A percentile compares a stretch with the other conserved stretches of the same genome.
These are phyloP conservation scores for Hypsizygus ulmarius DNA, from an alignment of 1,284 basidiomycete genomes.

Conservation along the genomic window DNA sequence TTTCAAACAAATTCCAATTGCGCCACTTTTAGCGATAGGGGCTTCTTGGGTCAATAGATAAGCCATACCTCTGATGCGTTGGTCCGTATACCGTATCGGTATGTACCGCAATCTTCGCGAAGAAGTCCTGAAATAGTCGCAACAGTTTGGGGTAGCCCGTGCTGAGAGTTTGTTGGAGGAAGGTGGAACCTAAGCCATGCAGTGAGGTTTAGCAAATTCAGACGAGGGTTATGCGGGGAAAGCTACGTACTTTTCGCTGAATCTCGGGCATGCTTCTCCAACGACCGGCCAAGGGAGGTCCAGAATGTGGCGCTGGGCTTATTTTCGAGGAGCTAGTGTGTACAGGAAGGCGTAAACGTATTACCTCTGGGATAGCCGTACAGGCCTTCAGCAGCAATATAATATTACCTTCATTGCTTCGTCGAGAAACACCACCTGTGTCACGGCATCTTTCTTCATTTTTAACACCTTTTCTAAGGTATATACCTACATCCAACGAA, in stretches of 20 bases:
- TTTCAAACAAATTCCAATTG: constrained; percentile 27
- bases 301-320: constrained; percentile 91
- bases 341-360: neutral
- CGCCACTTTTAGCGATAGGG: neutral
- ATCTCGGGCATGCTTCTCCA: constrained; percentile 80
- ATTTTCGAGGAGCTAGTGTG: constrained; percentile 73
- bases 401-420: constrained; percentile 80
- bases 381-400: neutral
- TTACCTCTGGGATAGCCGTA: constrained; percentile 1
- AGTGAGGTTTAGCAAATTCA: neutral
- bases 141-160: constrained; percentile 83
- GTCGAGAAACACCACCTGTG: constrained; percentile 82
- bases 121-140: constrained; percentile 93
- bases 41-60: neutral
- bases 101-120: constrained; percentile 90
- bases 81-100: constrained; percentile 90
- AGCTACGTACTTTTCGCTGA: constrained; percentile 60
- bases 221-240: neutral
- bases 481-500: constrained; percentile 63
- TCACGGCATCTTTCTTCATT: constrained; percentile 79
- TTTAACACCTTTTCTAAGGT: constrained; percentile 91
- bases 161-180: constrained; percentile 86
- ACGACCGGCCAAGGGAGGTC: constrained; percentile 75
- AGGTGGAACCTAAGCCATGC: constrained; percentile 62
- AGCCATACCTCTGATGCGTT: constrained; percentile 72